These are phyloP conservation scores for Alternaria sp. DNA, from an alignment of 2,329 filamentous ascomycete species.

Conservation along the genomic window DNA sequence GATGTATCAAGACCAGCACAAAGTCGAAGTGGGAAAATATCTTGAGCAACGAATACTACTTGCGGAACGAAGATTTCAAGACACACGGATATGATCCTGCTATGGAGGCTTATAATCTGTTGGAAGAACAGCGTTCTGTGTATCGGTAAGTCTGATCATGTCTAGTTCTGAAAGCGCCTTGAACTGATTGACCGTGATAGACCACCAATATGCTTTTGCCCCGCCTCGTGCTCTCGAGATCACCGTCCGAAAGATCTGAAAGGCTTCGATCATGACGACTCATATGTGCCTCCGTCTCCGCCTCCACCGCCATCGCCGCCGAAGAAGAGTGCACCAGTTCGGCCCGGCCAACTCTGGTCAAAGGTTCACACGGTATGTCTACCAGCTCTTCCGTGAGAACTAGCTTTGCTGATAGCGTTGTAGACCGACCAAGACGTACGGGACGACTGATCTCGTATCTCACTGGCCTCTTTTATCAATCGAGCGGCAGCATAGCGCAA, in stretches of 20 bases:
- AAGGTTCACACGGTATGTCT: neutral
- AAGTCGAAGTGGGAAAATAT: neutral
- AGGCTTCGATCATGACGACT: neutral
- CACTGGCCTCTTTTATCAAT: too few relatives aligned
- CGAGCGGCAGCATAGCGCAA: too few relatives aligned
- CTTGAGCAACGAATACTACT: neutral
- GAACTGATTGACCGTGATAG: neutral
- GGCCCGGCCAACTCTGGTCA: neutral
- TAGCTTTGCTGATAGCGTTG: neutral
- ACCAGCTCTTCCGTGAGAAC: neutral
- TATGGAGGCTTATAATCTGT: neutral
- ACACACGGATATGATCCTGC: neutral
- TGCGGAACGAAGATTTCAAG: neutral
- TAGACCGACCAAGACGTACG: neutral
- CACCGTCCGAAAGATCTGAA: neutral
- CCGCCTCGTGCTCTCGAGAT: neutral
- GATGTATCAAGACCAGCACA: conserved; percentile 9
- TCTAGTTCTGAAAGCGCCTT: neutral
- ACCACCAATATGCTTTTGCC: neutral
- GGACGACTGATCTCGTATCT: too few relatives aligned
- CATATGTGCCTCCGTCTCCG: neutral
- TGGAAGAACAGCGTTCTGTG: neutral
- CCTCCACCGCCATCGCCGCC: too few relatives aligned
- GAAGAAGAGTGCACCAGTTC: neutral
- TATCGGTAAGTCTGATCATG: too few relatives aligned